These are phyloP conservation scores for Clavariopsis aquatica DNA, from an alignment of 495 filamentous ascomycete genomes.

Conservation along the genomic window DNA sequence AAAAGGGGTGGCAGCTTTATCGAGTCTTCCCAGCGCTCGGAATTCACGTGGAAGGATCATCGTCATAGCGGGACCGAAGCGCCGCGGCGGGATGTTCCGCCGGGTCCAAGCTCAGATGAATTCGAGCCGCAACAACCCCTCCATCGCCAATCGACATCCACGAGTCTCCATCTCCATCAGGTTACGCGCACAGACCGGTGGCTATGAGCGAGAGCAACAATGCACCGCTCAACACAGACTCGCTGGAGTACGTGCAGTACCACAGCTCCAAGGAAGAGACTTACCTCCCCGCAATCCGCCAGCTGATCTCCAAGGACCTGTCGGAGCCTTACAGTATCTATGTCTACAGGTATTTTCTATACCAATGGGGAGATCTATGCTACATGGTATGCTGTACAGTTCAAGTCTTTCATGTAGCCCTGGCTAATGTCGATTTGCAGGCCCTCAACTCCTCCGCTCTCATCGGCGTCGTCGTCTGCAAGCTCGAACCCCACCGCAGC, in stretches of 20 bases:
- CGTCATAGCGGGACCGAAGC: conserved; percentile 15
- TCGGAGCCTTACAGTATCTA: conserved; percentile 99
- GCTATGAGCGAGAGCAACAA: conserved; percentile 32
- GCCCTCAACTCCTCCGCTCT: conserved; percentile 64
- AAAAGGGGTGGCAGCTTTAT: not conserved
- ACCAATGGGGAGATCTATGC: conserved; percentile 96
- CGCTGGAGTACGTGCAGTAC: conserved; percentile 83
- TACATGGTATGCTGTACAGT: conserved; percentile 65
- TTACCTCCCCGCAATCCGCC: conserved; percentile 84
- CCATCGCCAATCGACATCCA: not conserved
- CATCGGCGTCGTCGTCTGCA: conserved; percentile 92
- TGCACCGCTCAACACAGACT: conserved; percentile 35
- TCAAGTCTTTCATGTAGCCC: not conserved
- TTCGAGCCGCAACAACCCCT: not conserved
- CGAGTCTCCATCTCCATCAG: not conserved
- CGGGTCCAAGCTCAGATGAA: not conserved
- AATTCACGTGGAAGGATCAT: conserved; percentile 28
- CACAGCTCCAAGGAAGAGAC: conserved; percentile 71
- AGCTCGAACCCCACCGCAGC: conserved; percentile 83
- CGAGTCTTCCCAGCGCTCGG: not conserved
- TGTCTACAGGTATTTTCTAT: conserved; percentile 97
- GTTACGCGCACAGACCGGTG: not conserved
- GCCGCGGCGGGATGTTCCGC: not conserved
- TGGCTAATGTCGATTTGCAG: conserved; percentile 43
- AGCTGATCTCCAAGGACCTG: conserved; percentile 93